phyloP scores from a whole-genome alignment of 768 basidiomycete genomes.

The Mycena olivaceomarginata region DNA sequence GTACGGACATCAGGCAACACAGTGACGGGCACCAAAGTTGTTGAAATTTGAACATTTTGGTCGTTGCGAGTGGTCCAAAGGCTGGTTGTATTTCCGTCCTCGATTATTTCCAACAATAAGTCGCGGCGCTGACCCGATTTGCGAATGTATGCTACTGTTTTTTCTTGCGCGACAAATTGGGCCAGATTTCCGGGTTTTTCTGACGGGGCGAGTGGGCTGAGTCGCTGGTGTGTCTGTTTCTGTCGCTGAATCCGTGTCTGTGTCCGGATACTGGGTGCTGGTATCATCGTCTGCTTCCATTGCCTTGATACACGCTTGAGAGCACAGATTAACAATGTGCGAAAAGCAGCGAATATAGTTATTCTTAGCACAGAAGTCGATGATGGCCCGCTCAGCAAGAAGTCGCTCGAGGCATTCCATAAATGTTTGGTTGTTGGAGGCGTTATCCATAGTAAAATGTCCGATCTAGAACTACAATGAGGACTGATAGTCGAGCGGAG shows the following conservation, averaged over 20 bases:
- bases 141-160: conserved; percentile 1
- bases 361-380: background rate
- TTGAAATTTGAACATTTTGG: background rate
- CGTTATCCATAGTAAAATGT: background rate
- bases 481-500: background rate
- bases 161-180: background rate
- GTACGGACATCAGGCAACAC: background rate
- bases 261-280: background rate
- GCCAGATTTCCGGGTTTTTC: conserved; percentile 3
- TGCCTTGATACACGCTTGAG: background rate
- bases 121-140: conserved; percentile 3
- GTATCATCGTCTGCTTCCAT: background rate
- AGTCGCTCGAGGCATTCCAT: background rate
- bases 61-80: background rate
- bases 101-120: conserved; percentile 5
- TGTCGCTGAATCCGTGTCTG: background rate
- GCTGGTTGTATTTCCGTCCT: conserved; percentile 5
- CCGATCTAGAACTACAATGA: background rate
- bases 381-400: background rate
- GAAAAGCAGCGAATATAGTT: background rate
- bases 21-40: background rate
- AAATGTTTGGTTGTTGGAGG: background rate
- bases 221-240: background rate
- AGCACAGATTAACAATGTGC: background rate
- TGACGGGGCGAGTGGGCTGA: background rate